These are phyloP conservation scores for Suillus subluteus DNA, from an alignment of 768 basidiomycete species.

Conservation along the genomic window DNA sequence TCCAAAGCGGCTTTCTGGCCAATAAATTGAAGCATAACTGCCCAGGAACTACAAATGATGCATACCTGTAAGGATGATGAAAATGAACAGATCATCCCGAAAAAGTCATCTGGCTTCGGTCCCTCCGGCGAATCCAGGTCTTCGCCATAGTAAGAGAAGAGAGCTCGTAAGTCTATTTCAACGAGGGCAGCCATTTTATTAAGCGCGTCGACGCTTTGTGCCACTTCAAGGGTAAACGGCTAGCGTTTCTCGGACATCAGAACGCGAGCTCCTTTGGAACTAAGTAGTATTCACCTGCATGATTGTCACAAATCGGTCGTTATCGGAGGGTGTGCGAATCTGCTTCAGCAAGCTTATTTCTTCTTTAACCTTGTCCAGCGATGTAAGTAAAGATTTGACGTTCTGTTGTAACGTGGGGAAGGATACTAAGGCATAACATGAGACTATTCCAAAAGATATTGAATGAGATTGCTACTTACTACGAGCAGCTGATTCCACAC, in stretches of 20 bases:
- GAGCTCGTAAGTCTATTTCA: conserved; percentile 58
- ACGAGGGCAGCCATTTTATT: conserved; percentile 60
- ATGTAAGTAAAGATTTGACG: conserved; percentile 58
- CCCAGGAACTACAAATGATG: background rate
- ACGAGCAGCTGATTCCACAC: conserved; percentile 81
- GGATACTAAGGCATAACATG: conserved; percentile 56
- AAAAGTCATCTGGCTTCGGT: conserved; percentile 82
- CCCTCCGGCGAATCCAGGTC: conserved; percentile 62
- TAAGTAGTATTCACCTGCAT: conserved; percentile 59
- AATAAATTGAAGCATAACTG: conserved; percentile 5
- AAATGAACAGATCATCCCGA: conserved; percentile 74
- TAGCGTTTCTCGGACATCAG: conserved; percentile 23
- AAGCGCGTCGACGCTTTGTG: conserved; percentile 63
- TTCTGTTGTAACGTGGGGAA: conserved; percentile 63
- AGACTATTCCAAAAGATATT: background rate
- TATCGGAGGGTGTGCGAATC: conserved; percentile 30
- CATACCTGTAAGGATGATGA: conserved; percentile 70
- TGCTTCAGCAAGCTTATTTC: conserved; percentile 55
- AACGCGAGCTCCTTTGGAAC: background rate
- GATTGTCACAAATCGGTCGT: conserved; percentile 66
- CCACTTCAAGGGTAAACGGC: conserved; percentile 55
- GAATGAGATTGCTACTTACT: conserved; percentile 42
- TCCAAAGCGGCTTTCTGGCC: conserved; percentile 73
- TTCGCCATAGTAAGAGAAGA: conserved; percentile 82
- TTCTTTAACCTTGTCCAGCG: conserved; percentile 55